Conservation (phyloP, 2,329 filamentous ascomycete species). For the Claviceps pusilla region DNA sequence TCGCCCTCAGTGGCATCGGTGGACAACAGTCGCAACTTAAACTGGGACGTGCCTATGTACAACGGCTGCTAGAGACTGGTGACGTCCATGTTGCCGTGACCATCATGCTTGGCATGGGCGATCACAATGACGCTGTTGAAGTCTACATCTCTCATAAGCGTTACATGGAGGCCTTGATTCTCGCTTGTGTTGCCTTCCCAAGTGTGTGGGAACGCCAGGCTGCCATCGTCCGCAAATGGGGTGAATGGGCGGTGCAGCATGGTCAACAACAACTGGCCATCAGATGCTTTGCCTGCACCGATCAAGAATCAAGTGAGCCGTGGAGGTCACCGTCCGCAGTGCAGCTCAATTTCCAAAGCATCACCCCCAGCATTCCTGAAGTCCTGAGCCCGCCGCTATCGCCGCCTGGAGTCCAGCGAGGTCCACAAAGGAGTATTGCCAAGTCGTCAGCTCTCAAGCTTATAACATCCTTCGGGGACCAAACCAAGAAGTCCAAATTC, state of each 20-base stretch:
- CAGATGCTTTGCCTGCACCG: conserved; percentile 83
- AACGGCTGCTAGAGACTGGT: conserved; percentile 73
- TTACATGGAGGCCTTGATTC: conserved; percentile 82
- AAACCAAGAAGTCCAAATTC: conserved; percentile 47
- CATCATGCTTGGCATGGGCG: conserved; percentile 82
- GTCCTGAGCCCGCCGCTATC: conserved; percentile 59
- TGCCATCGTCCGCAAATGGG: conserved; percentile 84
- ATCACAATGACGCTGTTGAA: conserved; percentile 88
- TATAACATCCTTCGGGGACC: conserved; percentile 72
- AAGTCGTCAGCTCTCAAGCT: conserved; percentile 79
- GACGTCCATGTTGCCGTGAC: conserved; percentile 87
- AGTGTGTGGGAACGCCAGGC: conserved; percentile 83
- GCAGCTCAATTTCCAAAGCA: conserved; percentile 40
- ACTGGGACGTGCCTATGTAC: conserved; percentile 78
- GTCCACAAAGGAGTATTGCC: conserved; percentile 48
- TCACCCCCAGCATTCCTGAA: conserved; percentile 41
- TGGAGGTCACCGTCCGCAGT: conserved; percentile 74
- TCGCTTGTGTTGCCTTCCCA: conserved; percentile 72
- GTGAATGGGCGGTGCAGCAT: conserved; percentile 75
- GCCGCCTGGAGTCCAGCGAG: conserved; percentile 48
- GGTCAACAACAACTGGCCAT: conserved; percentile 83
- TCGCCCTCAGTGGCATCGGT: conserved; percentile 81
- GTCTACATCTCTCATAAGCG: conserved; percentile 84
- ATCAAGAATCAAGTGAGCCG: conserved; percentile 66
- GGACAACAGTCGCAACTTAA: conserved; percentile 66